phyloP scores from a whole-genome alignment of 257 asterid genomes.

The Vinca minor region DNA sequence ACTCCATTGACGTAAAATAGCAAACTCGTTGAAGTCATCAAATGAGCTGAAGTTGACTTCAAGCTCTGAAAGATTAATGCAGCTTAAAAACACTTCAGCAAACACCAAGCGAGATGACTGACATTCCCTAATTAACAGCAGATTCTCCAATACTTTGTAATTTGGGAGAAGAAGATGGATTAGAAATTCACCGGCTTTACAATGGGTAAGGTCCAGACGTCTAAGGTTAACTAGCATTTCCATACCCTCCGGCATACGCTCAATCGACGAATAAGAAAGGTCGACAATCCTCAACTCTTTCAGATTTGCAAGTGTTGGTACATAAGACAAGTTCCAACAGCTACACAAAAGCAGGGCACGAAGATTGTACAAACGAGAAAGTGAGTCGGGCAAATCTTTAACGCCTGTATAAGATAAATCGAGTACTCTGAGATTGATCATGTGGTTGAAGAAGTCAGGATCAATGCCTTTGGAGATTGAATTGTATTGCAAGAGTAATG shows the following conservation, averaged over 20 bases:
- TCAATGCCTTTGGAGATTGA: conserved; percentile 18
- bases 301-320: conserved; percentile 21
- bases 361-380: conserved; percentile 21
- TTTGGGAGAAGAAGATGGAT: not conserved
- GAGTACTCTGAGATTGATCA: conserved; percentile 18
- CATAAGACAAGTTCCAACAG: conserved; percentile 26
- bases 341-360: conserved; percentile 23
- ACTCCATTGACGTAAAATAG: conserved; percentile 17
- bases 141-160: conserved; percentile 20
- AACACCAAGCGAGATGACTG: not conserved
- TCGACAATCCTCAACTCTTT: conserved; percentile 22
- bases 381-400: conserved; percentile 16
- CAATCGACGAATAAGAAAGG: conserved; percentile 17
- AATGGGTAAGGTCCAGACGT: conserved; percentile 18
- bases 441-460: conserved; percentile 20
- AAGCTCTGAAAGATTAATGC: conserved; percentile 18
- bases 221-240: conserved; percentile 15
- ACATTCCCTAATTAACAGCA: conserved; percentile 7
- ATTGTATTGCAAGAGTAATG: conserved; percentile 30
- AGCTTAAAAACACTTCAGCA: not conserved
- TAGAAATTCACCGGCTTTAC: not conserved
- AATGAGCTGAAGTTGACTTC: conserved; percentile 20
- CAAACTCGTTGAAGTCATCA: conserved; percentile 16
- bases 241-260: conserved; percentile 10
- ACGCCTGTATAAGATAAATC: conserved; percentile 30